phyloP scores from a whole-genome alignment of 2,329 filamentous ascomycete species.

The Penicillium sp. region DNA sequence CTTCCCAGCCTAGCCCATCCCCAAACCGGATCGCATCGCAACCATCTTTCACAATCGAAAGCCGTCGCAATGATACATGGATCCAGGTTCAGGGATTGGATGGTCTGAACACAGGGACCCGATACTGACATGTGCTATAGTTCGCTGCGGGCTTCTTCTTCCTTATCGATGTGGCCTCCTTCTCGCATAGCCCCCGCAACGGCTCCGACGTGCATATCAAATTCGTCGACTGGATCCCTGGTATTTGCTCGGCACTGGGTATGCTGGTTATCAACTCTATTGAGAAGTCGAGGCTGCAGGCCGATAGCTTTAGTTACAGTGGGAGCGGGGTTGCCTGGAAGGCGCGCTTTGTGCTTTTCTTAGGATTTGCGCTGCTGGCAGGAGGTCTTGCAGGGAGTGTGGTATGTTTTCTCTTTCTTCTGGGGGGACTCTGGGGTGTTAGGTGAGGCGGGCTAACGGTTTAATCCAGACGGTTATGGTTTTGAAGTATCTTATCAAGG shows the following conservation, averaged over 20 bases:
- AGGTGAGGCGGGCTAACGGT: not conserved
- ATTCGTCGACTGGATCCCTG: constrained; percentile 71
- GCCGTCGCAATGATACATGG: not conserved
- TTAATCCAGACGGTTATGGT: constrained; percentile 59
- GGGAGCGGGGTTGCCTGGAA: constrained; percentile 71
- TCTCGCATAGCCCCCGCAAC: constrained; percentile 62
- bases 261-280: constrained; percentile 74
- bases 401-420: constrained; percentile 37
- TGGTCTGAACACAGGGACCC: not conserved
- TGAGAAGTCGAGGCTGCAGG: constrained; percentile 64
- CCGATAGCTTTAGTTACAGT: constrained; percentile 65
- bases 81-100: not conserved
- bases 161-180: constrained; percentile 66
- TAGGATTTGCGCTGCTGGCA: constrained; percentile 69
- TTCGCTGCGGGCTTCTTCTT: constrained; percentile 71
- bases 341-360: constrained; percentile 65
- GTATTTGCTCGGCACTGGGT: constrained; percentile 67
- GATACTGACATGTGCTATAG: constrained; percentile 37
- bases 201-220: constrained; percentile 64
- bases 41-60: not conserved
- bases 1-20: not conserved
- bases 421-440: not conserved
- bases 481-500: constrained; percentile 64
- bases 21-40: not conserved
- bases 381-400: constrained; percentile 67